Base-by-base conservation (phyloP, 768 basidiomycete genomes). In the Pilatotrama ljubarskyi region DNA sequence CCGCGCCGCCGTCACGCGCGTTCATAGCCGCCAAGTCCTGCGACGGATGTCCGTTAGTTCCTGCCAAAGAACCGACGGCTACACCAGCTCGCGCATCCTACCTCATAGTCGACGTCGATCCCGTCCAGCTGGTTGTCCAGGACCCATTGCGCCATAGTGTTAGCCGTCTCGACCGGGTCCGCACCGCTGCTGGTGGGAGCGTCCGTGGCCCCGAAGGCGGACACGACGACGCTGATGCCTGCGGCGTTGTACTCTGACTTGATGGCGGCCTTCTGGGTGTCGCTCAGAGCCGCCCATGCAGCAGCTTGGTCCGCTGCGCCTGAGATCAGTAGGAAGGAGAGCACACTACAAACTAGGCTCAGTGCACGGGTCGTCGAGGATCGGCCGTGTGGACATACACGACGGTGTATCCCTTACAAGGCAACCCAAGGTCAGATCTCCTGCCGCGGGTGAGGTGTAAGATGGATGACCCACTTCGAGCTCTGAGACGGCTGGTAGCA, bases 101-200 rank as follows among this genome's bases (percentile, higher is more conserved):
- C 55, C 55, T 62, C 63, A 43, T 67, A 67, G 51, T 67, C 68
- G 38, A 67, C 66, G 56, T 69, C 66, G 37, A 69, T 61, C 29
- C 64, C 62, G 51, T 67, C 66, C 26, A 69, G 56, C 41, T 68
- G 66, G 58, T 76, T 58, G 38, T 51, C 49, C 41, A 69, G 69
- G 26, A 78, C 76, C 64, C 65, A 78, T 25, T 61, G 58, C 15
- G 76, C 77, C 43, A 78, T 67, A 4, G 67, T 64, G 44, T 69
- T 66, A 2, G 77, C 77, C 11, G 68, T 69, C 22, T 47, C 50
- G 10, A 66, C 68, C 1, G 76, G 71, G 59, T 78, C 75, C 43
- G 61, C 61, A 14, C 55, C 50, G 32, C 59, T 64, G 10, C 71
- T 72, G 37, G 61, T 64, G 11, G 72, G 66, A 20, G 73, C 73